Conservation (phyloP, 331 rosid species). For the Stylosanthes scabra region DNA sequence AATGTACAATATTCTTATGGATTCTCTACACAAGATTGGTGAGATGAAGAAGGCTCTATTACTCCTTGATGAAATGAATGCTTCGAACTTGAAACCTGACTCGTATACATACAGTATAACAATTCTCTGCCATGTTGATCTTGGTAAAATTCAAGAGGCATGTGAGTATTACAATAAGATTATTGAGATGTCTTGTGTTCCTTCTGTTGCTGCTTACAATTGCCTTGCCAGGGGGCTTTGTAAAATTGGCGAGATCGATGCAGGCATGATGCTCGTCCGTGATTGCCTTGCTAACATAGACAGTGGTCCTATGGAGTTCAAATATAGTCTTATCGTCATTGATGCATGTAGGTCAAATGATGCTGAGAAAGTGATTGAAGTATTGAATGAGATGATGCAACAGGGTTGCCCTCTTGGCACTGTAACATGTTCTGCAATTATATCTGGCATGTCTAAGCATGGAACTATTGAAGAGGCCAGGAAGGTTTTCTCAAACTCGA, state of each 20-base stretch:
- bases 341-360: conserved; percentile 64
- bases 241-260: conserved; percentile 74
- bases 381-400: conserved; percentile 77
- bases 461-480: conserved; percentile 85
- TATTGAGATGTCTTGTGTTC: conserved; percentile 74
- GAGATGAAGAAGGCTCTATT: conserved; percentile 58
- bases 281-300: conserved; percentile 69
- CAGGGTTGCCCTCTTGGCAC: conserved; percentile 59
- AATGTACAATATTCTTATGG: conserved; percentile 66
- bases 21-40: conserved; percentile 61
- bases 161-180: conserved; percentile 73
- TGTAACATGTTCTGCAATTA: conserved; percentile 65
- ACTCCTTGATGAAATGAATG: conserved; percentile 64
- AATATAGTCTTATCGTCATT: conserved; percentile 67
- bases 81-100: conserved; percentile 51
- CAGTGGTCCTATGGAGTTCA: conserved; percentile 77
- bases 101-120: conserved; percentile 55
- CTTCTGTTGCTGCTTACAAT: conserved; percentile 63
- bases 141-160: conserved; percentile 64
- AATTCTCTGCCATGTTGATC: conserved; percentile 63
- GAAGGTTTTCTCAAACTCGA: conserved; percentile 66
- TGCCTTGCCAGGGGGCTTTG: conserved; percentile 77
- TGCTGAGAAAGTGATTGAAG: conserved; percentile 62
- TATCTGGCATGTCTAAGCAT: conserved; percentile 78
- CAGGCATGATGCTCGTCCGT: conserved; percentile 76